Evolutionary conservation across 2,329 filamentous ascomycete genomes (phyloP), one percentile per base, ranked within the genome.

Genomic region (Colletotrichum aenigma): DNA sequence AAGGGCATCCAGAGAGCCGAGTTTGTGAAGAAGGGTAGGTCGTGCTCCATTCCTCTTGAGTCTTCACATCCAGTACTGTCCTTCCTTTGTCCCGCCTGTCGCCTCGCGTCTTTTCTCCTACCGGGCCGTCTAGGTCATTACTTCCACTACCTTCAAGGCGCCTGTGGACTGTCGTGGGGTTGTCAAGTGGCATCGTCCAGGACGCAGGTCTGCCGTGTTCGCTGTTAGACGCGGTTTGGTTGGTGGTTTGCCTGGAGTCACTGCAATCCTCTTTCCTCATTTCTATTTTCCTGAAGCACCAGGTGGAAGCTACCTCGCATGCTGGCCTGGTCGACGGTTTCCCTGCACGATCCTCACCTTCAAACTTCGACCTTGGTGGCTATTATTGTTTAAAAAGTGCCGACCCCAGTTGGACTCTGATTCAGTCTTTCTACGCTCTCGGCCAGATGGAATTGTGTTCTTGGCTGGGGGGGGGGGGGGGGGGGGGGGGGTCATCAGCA

Each of bases 11-110:
- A 91, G 55, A 89, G 93, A 76, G 96, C 96, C 1, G 92, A 97
- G 78, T 98, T 94, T 84, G 95, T 98, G 6, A 97, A 95, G 85
- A 98, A 97, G 89, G 95, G 95, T 95, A 21, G 3, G 58, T 61
- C 1, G 81, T n/a, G 72, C 62, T 75, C 12, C 38, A 56, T 60
- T 9, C 24, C n/a, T 61, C 32, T 21, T 13, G 67, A 66, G 67
- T 78, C 48, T 70, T 64, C 72, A 18, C 28, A 32, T 60, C 16
- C 18, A 16, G 18, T 13, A n/a, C 21, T 56, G 24, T 15, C 3
- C 28, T 70, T 5, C 8, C 30, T 4, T 34, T 34, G 13, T 15
- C 6, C 13, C 13, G 34, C 13, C 15, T 56, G 56, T 21, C 1
- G 36, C n/a, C 36, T 71, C 43, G 16, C 16, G 12, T 38, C n/a